Percentiles rank a stretch among this genome's conserved stretches.
Evolutionary conservation across 2,329 filamentous ascomycete species (phyloP).

Genomic region (Aspergillus cejpii): DNA sequence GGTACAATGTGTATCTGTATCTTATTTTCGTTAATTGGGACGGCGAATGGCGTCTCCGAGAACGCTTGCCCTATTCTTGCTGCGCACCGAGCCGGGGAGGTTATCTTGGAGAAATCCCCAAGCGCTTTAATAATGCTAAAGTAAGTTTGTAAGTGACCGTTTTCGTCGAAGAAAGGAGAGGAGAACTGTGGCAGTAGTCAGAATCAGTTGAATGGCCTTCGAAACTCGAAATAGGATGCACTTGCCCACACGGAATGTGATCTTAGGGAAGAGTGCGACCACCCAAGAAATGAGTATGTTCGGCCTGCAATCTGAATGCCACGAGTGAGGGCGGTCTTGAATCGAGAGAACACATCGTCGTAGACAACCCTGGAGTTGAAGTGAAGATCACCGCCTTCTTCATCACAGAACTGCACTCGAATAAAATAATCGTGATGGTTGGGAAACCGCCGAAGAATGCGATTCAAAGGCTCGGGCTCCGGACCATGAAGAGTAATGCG

Average conservation of each 20-base stretch:
- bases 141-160: constrained; percentile 27
- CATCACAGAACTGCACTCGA: constrained; percentile 23
- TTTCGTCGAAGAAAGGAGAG: constrained; percentile 41
- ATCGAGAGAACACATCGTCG: constrained; percentile 42
- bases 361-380: constrained; percentile 15
- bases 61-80: constrained; percentile 60
- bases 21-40: constrained; percentile 40
- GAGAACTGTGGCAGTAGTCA: constrained; percentile 29
- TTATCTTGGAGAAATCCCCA: constrained; percentile 47
- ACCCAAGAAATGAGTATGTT: constrained; percentile 62
- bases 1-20: constrained; percentile 18
- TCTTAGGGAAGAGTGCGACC: constrained; percentile 71
- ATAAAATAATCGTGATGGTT: constrained; percentile 23
- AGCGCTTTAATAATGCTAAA: constrained; percentile 42
- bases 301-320: constrained; percentile 61
- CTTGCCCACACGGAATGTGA: constrained; percentile 60
- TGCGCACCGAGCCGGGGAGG: constrained; percentile 52
- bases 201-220: constrained; percentile 1
- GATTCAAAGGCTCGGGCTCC: constrained; percentile 39
- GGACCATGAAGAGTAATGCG: constrained; percentile 52
- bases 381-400: constrained; percentile 20
- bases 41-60: constrained; percentile 62
- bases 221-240: not conserved
- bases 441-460: constrained; percentile 23
- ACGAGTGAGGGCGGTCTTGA: constrained; percentile 52